Evolutionary conservation across 2,329 filamentous ascomycete species (phyloP), one percentile per base, ranked within the genome.

Genomic region (Cryphonectria parasitica): DNA sequence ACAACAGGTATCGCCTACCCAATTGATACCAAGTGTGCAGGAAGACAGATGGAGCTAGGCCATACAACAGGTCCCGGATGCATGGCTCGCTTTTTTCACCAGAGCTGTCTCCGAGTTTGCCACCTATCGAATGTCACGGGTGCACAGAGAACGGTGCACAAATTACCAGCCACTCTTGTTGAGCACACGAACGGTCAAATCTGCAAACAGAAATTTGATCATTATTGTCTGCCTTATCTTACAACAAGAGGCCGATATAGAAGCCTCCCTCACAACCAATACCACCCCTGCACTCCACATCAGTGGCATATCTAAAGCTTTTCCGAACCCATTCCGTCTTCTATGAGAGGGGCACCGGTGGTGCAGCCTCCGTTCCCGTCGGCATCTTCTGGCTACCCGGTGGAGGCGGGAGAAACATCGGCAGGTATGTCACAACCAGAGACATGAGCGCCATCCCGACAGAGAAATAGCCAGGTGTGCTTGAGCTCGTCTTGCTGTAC

Each of bases 401-500:
- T 4, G 74, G 73, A 0, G 75, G 76, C 25, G 79, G 79, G 28
- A 81, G 75, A 72, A 81, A 80, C 67, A 81, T 70, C 2, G 80
- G 80, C 2, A 81, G 76, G 69, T 81, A 81, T 25, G 78, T 81
- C 43, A 81, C 78, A 45, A 76, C 36, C 19, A 81, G 76, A 8
- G 79, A 77, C 79, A 80, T 80, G 39, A 60, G 34, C 7, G 79
- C 77, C 79, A 81, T 81, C 71, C 78, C 79, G 28, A 81, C 79
- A 15, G 75, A 73, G 68, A 81, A 81, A 74, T 79, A 79, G 43
- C 80, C 88, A 2, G 95, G 94, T 6, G 93, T 95, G 62, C 85
- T 83, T 36, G 88, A 82, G 71, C 82, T 90, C 79, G 89, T 90
- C 81, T 85, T 87, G 70, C 88, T 80, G 71, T 91, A 89, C 76